Base-by-base conservation (phyloP, 257 asterid species). In the Ehretia macrophylla region DNA sequence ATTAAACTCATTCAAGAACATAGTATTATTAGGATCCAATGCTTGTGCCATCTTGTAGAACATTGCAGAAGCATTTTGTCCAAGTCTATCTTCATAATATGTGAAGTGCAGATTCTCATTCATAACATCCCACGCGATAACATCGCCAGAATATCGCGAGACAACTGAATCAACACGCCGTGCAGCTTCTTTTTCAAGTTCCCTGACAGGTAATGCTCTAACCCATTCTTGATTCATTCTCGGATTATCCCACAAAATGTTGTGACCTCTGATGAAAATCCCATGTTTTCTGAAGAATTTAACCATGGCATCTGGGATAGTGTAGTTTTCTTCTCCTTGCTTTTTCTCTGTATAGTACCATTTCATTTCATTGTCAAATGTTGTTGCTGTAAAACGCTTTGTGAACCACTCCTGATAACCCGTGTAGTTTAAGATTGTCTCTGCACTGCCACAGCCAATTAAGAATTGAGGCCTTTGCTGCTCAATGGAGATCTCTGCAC, bases 21-120 rank as follows among this genome's bases (percentile, higher is more conserved):
- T 20, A 0, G 76, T 74, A 3, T 79, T 66, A 0, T 52, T 23
- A 0, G 75, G 71, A 59, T 77, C 85, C 19, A 84, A 11, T 2
- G 84, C 78, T 0, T 67, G 78, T 2, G 69, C 76, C 12, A 76
- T 72, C 72, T 84, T 78, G 63, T 60, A 81, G 20, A 79, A 59
- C 72, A 81, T 74, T 5, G 86, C 84, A 0, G 88, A 81, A 4
- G 86, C 81, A 13, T 81, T 77, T 0, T 69, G 68, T 16, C 88
- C 84, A 23, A 84, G 42, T 6, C 59, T 61, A 3, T 75, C 75
- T 54, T 84, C 93, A 35, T 51, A 81, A n/a, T 59, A 80, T 0
- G 77, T 59, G 75, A 60, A 55, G 68, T 84, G 88, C 52, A 84
- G 8, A 32, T 84, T 81, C 81, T 81, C 92, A 57, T 84, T 84